Evolutionary conservation across 1,139 yeast genomes (phyloP), one percentile per base, ranked within the genome.

Genomic region (Meyerozyma sp.): DNA sequence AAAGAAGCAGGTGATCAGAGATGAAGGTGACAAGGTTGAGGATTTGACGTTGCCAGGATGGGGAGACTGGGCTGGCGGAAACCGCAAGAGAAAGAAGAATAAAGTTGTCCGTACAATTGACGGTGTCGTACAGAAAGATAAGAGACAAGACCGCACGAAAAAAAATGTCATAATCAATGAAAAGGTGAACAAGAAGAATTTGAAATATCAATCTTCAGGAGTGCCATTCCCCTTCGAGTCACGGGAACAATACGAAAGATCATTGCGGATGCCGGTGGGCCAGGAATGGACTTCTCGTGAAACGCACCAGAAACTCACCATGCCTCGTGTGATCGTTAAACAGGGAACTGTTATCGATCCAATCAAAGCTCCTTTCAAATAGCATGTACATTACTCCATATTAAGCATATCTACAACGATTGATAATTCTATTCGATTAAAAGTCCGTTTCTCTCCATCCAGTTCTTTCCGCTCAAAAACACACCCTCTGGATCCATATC

Each of bases 181-280:
- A 63, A 82, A 78, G 56, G 81, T 83, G 36, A 87, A 86, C 65
- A 90, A 91, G 68, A 87, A 85, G 75, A 84, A 82, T 57, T 69
- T 81, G 59, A 88, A 88, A 63, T 91, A 88, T 65, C 91, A 84
- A 61, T 85, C 96, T 3, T 76, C 83, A 40, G 81, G 83, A 23
- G 96, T 93, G 41, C 98, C 98, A 27, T 91, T 83, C 76, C 98
- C 97, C 45, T 93, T 77, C 63, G 97, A 93, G 65, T 84, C 84
- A 47, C 77, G 84, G 58, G 98, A 90, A 61, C 98, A 93, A 66
- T 94, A 93, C 63, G 98, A 93, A 64, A 79, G 96, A 59, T 83
- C 95, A 3, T 72, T 93, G 56, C 79, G 96, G 59, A 85, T 90
- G 90, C 98, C 98, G n/a, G 72, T 93, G 49, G 98, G 98, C 28